These are phyloP conservation scores for Striga asiatica DNA, from an alignment of 257 asterid species.

Conservation along the genomic window DNA sequence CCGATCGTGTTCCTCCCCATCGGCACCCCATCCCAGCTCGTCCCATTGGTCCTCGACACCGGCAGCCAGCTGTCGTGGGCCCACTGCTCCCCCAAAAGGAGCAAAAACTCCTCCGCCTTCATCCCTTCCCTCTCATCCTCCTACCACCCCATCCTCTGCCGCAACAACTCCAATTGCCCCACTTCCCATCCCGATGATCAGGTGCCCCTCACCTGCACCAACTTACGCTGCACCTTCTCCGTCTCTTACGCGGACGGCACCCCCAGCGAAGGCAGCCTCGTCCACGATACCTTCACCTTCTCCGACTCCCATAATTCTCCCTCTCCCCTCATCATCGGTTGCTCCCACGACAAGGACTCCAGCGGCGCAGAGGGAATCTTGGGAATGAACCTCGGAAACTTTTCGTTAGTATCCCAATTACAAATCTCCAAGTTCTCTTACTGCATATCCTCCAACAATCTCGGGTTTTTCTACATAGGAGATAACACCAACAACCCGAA, in stretches of 20 bases:
- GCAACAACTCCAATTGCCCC: constrained; percentile 17
- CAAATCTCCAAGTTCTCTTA: constrained; percentile 57
- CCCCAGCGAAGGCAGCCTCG: constrained; percentile 80
- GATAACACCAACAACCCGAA: too few species aligned
- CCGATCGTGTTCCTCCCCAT: constrained; percentile 67
- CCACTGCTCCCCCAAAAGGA: constrained; percentile 44
- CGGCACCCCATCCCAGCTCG: constrained; percentile 84
- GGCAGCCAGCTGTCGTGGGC: constrained; percentile 94
- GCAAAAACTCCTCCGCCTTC: constrained; percentile 34
- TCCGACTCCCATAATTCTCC: constrained; percentile 37
- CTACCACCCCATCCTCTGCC: constrained; percentile 65
- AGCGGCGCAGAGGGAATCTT: constrained; percentile 66
- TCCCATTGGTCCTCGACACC: constrained; percentile 78
- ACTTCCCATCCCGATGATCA: background rate
- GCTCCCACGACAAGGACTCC: constrained; percentile 33
- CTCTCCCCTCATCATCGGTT: constrained; percentile 78
- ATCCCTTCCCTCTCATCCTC: constrained; percentile 76
- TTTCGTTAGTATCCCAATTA: constrained; percentile 67
- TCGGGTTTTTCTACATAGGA: too few species aligned
- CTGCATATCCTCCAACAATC: too few species aligned
- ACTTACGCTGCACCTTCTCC: constrained; percentile 64
- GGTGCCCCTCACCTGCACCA: background rate
- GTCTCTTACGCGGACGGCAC: constrained; percentile 84
- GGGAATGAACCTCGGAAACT: constrained; percentile 77
- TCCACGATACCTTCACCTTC: constrained; percentile 50